A percentile compares a stretch with the other conserved stretches of the same genome.
Evolutionary conservation across 2,329 filamentous ascomycete genomes (phyloP).

Genomic region (Cercospora beticola): DNA sequence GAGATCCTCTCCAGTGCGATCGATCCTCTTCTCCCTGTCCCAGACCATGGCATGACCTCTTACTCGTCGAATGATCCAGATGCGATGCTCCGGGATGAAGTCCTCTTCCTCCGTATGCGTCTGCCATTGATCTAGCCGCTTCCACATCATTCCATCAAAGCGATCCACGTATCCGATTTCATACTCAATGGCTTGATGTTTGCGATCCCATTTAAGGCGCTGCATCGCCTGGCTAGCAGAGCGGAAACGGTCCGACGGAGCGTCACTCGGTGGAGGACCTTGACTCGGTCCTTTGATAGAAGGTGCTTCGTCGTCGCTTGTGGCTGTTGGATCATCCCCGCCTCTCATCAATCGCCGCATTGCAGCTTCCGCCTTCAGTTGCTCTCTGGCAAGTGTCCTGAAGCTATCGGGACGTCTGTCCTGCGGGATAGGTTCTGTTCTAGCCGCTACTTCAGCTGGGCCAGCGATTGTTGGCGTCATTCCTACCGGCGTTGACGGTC

Average conservation of each 20-base stretch:
- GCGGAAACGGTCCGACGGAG: conserved; percentile 4
- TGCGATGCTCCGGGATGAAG: conserved; percentile 57
- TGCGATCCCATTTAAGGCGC: conserved; percentile 51
- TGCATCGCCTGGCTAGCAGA: conserved; percentile 17
- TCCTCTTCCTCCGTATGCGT: conserved; percentile 56
- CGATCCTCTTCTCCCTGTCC: conserved; percentile 45
- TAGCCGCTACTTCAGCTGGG: not conserved
- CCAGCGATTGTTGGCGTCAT: not conserved
- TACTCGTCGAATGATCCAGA: conserved; percentile 42
- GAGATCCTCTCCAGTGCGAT: conserved; percentile 17
- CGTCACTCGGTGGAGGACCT: not conserved
- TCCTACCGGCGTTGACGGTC: not conserved
- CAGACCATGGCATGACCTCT: conserved; percentile 43
- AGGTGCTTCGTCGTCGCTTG: not conserved
- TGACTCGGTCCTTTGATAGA: not conserved
- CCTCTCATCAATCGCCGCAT: not conserved
- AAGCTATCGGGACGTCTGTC: not conserved
- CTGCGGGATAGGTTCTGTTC: not conserved
- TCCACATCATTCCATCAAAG: conserved; percentile 51
- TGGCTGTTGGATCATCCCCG: not conserved
- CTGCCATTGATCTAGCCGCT: conserved; percentile 51
- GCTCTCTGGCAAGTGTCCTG: not conserved
- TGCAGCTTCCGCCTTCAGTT: not conserved
- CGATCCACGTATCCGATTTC: conserved; percentile 56
- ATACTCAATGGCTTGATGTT: conserved; percentile 30